Evolutionary conservation across 164 flowering plant genomes (phyloP).

Genomic region (Piper longum): DNA sequence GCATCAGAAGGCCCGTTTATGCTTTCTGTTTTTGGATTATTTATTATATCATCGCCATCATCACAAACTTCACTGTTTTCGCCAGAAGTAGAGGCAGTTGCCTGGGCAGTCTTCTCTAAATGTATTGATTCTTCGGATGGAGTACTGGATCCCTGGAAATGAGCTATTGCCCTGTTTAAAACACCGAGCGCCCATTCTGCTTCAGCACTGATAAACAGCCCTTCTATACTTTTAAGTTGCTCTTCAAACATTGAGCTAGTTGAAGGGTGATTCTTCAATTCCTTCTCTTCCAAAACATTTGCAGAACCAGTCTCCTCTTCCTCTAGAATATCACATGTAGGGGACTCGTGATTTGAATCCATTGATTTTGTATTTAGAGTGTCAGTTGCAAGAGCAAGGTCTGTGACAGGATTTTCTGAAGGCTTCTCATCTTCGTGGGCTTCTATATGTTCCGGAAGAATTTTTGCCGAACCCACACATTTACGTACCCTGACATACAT

Average conservation of each 20-base stretch:
- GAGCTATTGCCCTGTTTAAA: constrained; percentile 41
- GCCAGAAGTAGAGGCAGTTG: neutral
- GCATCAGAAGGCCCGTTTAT: constrained; percentile 14
- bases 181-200: constrained; percentile 60
- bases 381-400: too few species aligned
- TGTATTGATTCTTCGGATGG: neutral
- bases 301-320: constrained; percentile 29
- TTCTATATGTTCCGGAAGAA: constrained; percentile 9
- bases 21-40: constrained; percentile 8
- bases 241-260: constrained; percentile 1
- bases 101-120: neutral
- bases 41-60: neutral
- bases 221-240: constrained; percentile 7
- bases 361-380: neutral
- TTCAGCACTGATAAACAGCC: constrained; percentile 31
- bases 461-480: constrained; percentile 21
- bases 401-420: neutral
- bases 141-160: constrained; percentile 22
- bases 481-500: constrained; percentile 45
- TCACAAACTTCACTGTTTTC: neutral
- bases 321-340: constrained; percentile 38
- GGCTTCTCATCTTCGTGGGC: neutral
- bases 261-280: neutral
- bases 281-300: neutral
- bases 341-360: constrained; percentile 3